A percentile compares a stretch with the other conserved stretches of the same genome.
These are phyloP conservation scores for Alnus glutinosa DNA, from an alignment of 306 rosid genomes.

Conservation along the genomic window DNA sequence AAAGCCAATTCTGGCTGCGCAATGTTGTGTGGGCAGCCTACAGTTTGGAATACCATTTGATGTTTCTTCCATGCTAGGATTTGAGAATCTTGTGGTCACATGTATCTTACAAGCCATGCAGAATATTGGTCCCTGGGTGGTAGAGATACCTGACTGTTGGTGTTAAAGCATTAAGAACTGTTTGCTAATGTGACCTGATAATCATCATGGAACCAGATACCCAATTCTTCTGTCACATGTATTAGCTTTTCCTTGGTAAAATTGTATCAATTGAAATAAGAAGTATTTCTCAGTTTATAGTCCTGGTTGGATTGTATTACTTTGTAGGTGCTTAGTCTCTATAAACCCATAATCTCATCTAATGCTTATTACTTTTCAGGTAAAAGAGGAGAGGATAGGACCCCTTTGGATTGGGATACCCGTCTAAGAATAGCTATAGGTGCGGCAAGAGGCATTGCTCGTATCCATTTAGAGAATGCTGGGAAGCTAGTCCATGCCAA, in stretches of 20 bases:
- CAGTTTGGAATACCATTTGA: neutral
- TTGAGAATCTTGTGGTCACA: neutral
- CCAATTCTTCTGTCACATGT: neutral
- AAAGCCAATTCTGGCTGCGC: neutral
- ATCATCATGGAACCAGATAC: neutral
- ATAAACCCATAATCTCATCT: neutral
- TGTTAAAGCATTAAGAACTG: neutral
- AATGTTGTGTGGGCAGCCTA: neutral
- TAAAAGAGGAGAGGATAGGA: conserved; percentile 74
- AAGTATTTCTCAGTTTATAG: neutral
- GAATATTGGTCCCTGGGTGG: neutral
- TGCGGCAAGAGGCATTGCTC: conserved; percentile 78
- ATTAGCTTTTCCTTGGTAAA: neutral
- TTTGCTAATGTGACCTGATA: neutral
- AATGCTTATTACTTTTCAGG: conserved; percentile 47
- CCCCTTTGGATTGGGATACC: conserved; percentile 71
- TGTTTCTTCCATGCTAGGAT: neutral
- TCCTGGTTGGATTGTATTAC: too few species aligned
- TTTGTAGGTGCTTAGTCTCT: neutral
- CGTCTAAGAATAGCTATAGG: conserved; percentile 77
- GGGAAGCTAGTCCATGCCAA: conserved; percentile 89
- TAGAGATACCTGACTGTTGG: neutral
- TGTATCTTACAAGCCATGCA: neutral
- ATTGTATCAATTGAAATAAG: neutral
- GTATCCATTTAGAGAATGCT: conserved; percentile 61